Evolutionary conservation across 73 alveolate species (phyloP).

Genomic region (Paramecium octaurelia): DNA sequence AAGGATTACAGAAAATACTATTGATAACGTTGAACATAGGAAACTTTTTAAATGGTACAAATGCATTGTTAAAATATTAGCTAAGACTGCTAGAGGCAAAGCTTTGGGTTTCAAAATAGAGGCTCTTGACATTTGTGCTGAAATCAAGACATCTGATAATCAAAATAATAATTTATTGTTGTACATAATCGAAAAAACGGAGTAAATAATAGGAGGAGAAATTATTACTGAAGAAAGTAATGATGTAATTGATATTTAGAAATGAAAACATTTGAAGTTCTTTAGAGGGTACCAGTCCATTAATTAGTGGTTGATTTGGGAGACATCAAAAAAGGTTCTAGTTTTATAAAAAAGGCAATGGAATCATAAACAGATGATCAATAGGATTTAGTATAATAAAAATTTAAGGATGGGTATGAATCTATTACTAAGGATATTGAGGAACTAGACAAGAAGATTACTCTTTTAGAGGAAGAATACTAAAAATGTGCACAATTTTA

Average conservation of each 20-base stretch:
- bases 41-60: slow-evolving; percentile 12
- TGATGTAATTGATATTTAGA: neutral
- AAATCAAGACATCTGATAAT: neutral
- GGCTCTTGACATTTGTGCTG: slow-evolving; percentile 32
- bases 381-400: neutral
- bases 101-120: slow-evolving; percentile 32
- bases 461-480: neutral
- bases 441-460: neutral
- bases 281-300: slow-evolving; percentile 8
- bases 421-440: neutral
- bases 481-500: neutral
- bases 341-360: neutral
- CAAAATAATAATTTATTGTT: neutral
- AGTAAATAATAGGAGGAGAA: neutral
- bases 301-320: slow-evolving; percentile 1
- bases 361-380: slow-evolving; percentile 19
- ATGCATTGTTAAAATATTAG: neutral
- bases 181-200: neutral
- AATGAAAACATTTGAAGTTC: neutral
- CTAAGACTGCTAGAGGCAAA: neutral
- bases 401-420: neutral
- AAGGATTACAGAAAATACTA: neutral
- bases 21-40: neutral
- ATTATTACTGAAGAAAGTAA: neutral
- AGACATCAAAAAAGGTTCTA: neutral